A percentile compares a stretch with the other conserved stretches of the same genome.
These are phyloP conservation scores for Prinsepia uniflora DNA, from an alignment of 306 rosid genomes.

Conservation along the genomic window DNA sequence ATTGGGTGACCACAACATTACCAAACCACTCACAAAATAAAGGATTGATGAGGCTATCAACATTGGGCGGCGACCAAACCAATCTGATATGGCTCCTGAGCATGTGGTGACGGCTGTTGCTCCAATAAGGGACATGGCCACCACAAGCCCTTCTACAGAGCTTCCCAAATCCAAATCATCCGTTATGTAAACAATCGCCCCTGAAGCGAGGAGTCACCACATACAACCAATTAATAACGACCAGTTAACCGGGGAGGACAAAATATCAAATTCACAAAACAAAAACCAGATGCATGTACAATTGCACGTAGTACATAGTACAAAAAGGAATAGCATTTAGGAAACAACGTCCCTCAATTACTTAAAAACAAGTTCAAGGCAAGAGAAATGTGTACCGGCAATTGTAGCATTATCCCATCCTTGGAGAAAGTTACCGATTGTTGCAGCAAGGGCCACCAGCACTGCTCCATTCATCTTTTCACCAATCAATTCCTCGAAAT, in stretches of 20 bases:
- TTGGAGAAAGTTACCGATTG: constrained; percentile 79
- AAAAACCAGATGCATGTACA: background rate
- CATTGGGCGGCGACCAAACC: constrained; percentile 71
- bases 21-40: constrained; percentile 59
- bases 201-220: constrained; percentile 26
- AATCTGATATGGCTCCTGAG: constrained; percentile 65
- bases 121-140: constrained; percentile 79
- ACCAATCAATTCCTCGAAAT: background rate
- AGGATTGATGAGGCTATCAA: constrained; percentile 61
- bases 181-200: constrained; percentile 64
- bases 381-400: constrained; percentile 48
- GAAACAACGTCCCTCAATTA: too few species aligned
- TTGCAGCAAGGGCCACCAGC: constrained; percentile 77
- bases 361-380: too few species aligned
- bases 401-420: constrained; percentile 98
- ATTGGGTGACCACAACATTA: constrained; percentile 81
- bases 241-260: background rate
- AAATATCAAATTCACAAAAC: background rate
- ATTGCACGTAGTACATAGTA: too few species aligned
- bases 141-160: constrained; percentile 68
- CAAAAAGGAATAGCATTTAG: too few species aligned
- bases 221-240: too few species aligned
- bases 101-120: constrained; percentile 68
- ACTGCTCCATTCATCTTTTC: constrained; percentile 65
- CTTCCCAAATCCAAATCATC: constrained; percentile 47